Percentiles rank a stretch among this genome's conserved stretches.
phyloP scores from a whole-genome alignment of 768 basidiomycete genomes.

The Boletus sensibilis region DNA sequence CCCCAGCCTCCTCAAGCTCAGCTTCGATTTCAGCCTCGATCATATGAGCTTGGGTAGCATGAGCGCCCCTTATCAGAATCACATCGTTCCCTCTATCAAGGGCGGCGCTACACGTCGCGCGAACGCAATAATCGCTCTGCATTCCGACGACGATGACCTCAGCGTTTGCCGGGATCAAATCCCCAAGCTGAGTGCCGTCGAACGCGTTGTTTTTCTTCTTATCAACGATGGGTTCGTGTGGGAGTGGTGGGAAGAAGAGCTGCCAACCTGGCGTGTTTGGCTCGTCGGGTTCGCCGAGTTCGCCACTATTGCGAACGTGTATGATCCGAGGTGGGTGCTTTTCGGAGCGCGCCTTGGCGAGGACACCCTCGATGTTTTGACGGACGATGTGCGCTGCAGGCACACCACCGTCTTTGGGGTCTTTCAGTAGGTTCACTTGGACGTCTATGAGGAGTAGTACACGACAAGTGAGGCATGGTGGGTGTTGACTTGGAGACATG shows the following conservation, averaged over 20 bases:
- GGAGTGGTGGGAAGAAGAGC: conserved; percentile 52
- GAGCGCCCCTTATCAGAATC: conserved; percentile 59
- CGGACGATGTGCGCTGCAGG: conserved; percentile 44
- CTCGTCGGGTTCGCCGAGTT: conserved; percentile 59
- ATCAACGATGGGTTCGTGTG: conserved; percentile 56
- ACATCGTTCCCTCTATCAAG: conserved; percentile 65
- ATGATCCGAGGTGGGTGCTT: conserved; percentile 54
- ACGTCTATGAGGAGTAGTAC: conserved; percentile 62
- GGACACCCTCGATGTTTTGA: conserved; percentile 49
- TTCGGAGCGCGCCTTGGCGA: conserved; percentile 49
- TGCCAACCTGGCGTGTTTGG: conserved; percentile 57
- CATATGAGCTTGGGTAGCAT: conserved; percentile 54
- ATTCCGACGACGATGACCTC: conserved; percentile 67
- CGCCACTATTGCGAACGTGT: conserved; percentile 67
- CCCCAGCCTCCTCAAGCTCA: conserved; percentile 69
- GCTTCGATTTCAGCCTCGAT: conserved; percentile 62
- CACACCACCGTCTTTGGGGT: conserved; percentile 51
- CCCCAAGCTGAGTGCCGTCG: conserved; percentile 51
- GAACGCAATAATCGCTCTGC: conserved; percentile 64
- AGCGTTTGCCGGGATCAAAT: conserved; percentile 50
- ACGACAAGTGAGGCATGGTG: conserved; percentile 30
- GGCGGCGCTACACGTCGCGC: conserved; percentile 58
- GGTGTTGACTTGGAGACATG: conserved; percentile 25
- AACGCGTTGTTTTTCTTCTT: conserved; percentile 74
- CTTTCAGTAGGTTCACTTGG: conserved; percentile 50